Conservation (phyloP, 2,329 filamentous ascomycete species). For the Anthostomella pinea region DNA sequence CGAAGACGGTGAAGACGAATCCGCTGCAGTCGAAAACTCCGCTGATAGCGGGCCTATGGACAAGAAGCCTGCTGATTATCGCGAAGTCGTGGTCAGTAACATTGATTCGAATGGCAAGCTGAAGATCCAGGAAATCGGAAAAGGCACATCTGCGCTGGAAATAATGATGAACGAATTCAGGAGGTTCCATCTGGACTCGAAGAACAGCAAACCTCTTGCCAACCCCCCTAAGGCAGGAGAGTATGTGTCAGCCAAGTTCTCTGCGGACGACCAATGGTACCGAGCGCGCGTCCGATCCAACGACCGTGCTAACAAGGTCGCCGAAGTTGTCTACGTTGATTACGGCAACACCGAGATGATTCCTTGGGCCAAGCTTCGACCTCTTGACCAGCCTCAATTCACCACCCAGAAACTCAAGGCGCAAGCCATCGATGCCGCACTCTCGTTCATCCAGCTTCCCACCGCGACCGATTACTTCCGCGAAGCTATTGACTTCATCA, state of each 20-base stretch:
- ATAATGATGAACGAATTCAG: conserved; percentile 89
- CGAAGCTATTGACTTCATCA: conserved; percentile 75
- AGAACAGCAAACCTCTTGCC: conserved; percentile 71
- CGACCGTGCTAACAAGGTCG: conserved; percentile 83
- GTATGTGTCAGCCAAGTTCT: conserved; percentile 87
- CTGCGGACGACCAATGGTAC: conserved; percentile 89
- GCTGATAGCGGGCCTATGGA: conserved; percentile 52
- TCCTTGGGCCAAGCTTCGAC: conserved; percentile 78
- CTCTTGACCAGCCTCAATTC: conserved; percentile 79
- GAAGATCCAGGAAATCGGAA: conserved; percentile 88
- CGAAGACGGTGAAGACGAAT: conserved; percentile 57
- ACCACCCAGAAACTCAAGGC: conserved; percentile 75
- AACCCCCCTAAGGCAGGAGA: conserved; percentile 87
- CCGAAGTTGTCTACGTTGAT: conserved; percentile 92
- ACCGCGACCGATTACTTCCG: conserved; percentile 75
- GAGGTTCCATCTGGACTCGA: conserved; percentile 81
- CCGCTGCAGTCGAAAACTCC: conserved; percentile 48
- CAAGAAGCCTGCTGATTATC: conserved; percentile 78
- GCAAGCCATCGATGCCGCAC: conserved; percentile 81
- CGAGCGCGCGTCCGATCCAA: conserved; percentile 87
- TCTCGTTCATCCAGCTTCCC: conserved; percentile 89
- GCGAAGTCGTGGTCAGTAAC: conserved; percentile 88
- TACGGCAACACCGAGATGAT: conserved; percentile 93
- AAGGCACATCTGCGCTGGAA: conserved; percentile 80
- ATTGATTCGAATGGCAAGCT: conserved; percentile 78